Conservation (phyloP, 2,329 filamentous ascomycete genomes). For the Didymella lethalis region DNA sequence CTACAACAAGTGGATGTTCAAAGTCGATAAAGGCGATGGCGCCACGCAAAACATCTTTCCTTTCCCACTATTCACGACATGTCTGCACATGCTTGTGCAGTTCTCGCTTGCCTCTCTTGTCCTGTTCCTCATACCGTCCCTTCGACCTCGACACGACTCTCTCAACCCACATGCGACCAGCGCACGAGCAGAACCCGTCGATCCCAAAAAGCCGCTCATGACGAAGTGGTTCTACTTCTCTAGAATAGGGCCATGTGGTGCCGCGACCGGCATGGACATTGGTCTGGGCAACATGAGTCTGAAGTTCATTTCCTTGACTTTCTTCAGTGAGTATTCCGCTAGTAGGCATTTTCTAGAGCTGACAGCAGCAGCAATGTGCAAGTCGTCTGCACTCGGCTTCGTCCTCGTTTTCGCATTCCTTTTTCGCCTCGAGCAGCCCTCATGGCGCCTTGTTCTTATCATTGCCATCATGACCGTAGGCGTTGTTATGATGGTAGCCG, state of each 20-base stretch:
- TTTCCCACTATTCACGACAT: slow-evolving; percentile 94
- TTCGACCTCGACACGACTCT: slow-evolving; percentile 71
- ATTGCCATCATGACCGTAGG: slow-evolving; percentile 92
- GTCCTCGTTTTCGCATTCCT: slow-evolving; percentile 94
- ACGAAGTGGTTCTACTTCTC: slow-evolving; percentile 91
- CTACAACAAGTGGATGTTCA: slow-evolving; percentile 99
- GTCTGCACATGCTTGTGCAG: slow-evolving; percentile 92
- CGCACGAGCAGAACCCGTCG: slow-evolving; percentile 41
- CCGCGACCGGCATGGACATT: slow-evolving; percentile 93
- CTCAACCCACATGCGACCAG: slow-evolving; percentile 44
- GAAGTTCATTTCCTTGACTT: slow-evolving; percentile 95
- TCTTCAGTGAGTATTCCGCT: slow-evolving; percentile 69
- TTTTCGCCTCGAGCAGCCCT: slow-evolving; percentile 88
- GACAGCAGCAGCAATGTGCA: slow-evolving; percentile 78
- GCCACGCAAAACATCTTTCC: slow-evolving; percentile 71
- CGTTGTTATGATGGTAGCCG: slow-evolving; percentile 97
- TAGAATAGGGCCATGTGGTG: slow-evolving; percentile 88
- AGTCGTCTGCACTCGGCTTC: slow-evolving; percentile 94
- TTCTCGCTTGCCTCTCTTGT: slow-evolving; percentile 80
- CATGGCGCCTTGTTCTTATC: slow-evolving; percentile 83
- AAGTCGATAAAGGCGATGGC: slow-evolving; percentile 58
- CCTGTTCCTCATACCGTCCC: slow-evolving; percentile 80
- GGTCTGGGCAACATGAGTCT: slow-evolving; percentile 94
- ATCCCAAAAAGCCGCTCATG: slow-evolving; percentile 70
- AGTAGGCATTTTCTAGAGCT: slow-evolving; percentile 10